Percentiles rank a stretch among this genome's conserved stretches.
Conservation (phyloP, 2,329 filamentous ascomycete genomes). For the Colletotrichum sp. region DNA sequence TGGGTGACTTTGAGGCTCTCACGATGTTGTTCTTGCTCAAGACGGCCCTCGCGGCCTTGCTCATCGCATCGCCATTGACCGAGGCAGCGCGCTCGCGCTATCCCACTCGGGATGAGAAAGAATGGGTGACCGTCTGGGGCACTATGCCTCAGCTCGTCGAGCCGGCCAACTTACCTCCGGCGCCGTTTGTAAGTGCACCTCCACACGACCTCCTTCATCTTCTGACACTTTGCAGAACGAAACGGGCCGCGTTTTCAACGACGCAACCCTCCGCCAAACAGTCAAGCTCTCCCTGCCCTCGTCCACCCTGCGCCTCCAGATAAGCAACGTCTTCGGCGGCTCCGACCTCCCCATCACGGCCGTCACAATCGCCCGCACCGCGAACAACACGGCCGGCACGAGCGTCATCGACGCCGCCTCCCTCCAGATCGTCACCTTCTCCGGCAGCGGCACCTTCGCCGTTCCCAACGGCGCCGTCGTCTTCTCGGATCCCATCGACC, state of each 20-base stretch:
- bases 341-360: constrained; percentile 62
- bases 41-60: constrained; percentile 14
- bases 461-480: constrained; percentile 60
- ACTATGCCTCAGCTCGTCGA: constrained; percentile 69
- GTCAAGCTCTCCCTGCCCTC: constrained; percentile 59
- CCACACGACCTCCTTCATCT: background rate
- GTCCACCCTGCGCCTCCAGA: constrained; percentile 59
- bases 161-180: constrained; percentile 60
- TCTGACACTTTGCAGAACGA: constrained; percentile 48
- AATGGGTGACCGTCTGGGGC: constrained; percentile 68
- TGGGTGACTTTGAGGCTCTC: background rate
- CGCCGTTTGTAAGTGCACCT: constrained; percentile 53
- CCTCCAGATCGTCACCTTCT: constrained; percentile 59
- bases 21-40: constrained; percentile 8
- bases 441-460: constrained; percentile 51
- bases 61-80: background rate
- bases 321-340: constrained; percentile 67
- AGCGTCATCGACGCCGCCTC: constrained; percentile 52
- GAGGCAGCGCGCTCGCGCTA: background rate
- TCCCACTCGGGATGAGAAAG: constrained; percentile 31
- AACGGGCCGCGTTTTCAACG: constrained; percentile 55
- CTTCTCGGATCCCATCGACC: constrained; percentile 63
- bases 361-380: constrained; percentile 59
- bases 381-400: constrained; percentile 55
- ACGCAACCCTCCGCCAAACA: constrained; percentile 68